A percentile compares a stretch with the other conserved stretches of the same genome.
Conservation (phyloP, 2,329 filamentous ascomycete species). For the Chalaropsis ovoidea region DNA sequence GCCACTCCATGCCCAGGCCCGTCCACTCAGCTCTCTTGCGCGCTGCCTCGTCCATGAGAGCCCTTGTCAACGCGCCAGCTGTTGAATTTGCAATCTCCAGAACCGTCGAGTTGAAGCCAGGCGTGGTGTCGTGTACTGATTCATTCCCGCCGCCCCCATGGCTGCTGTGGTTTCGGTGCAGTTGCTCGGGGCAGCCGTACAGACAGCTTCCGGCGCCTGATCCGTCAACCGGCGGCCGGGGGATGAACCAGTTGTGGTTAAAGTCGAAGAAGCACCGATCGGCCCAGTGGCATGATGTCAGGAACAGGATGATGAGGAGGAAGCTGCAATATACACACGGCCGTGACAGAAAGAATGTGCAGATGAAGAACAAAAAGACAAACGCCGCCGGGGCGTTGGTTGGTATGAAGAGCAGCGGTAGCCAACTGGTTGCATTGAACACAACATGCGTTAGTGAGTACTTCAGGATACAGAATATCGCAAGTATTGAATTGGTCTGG, state of each 20-base stretch:
- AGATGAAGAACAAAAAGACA: constrained; percentile 79
- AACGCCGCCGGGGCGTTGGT: constrained; percentile 77
- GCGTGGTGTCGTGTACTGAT: constrained; percentile 27
- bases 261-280: constrained; percentile 91
- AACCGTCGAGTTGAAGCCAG: constrained; percentile 41
- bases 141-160: constrained; percentile 24
- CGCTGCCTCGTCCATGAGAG: constrained; percentile 53
- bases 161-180: constrained; percentile 26
- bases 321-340: constrained; percentile 97
- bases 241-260: constrained; percentile 82
- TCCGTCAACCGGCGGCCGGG: constrained; percentile 40
- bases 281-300: constrained; percentile 82
- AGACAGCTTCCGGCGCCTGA: constrained; percentile 21
- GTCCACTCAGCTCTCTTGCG: constrained; percentile 55
- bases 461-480: constrained; percentile 9
- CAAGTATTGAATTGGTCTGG: neutral
- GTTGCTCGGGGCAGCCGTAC: constrained; percentile 17
- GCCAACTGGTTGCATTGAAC: constrained; percentile 48
- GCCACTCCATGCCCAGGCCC: constrained; percentile 73
- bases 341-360: constrained; percentile 91
- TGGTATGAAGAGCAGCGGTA: constrained; percentile 78
- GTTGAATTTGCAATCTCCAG: constrained; percentile 57
- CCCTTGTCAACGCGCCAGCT: constrained; percentile 54
- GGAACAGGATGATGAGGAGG: constrained; percentile 86
- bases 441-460: constrained; percentile 2